These are phyloP conservation scores for Colletotrichum spaethianum DNA, from an alignment of 2,329 filamentous ascomycete species.

Conservation along the genomic window DNA sequence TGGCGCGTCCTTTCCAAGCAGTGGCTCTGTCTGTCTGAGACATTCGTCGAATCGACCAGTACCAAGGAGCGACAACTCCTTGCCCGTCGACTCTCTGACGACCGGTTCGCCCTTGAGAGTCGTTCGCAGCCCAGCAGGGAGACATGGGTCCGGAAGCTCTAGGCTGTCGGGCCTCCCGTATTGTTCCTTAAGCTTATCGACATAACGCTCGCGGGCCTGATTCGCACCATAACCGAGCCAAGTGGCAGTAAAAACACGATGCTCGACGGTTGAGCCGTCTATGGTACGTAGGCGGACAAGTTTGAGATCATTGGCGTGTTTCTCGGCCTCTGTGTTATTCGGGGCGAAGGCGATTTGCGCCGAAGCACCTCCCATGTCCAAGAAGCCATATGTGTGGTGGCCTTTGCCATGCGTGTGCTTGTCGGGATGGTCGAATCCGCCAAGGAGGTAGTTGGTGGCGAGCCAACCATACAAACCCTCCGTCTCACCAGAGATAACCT, in stretches of 20 bases:
- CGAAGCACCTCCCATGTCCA: conserved; percentile 98
- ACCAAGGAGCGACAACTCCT: conserved; percentile 75
- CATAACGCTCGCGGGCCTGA: conserved; percentile 87
- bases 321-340: conserved; percentile 89
- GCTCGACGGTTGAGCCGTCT: conserved; percentile 82
- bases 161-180: conserved; percentile 69
- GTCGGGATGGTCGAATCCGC: conserved; percentile 85
- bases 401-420: conserved; percentile 85
- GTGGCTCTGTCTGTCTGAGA: conserved; percentile 82
- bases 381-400: conserved; percentile 95
- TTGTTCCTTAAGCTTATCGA: conserved; percentile 80
- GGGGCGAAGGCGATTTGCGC: conserved; percentile 98
- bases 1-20: conserved; percentile 89
- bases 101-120: conserved; percentile 77
- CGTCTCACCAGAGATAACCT: conserved; percentile 95
- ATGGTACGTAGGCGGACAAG: conserved; percentile 87
- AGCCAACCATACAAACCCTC: conserved; percentile 98
- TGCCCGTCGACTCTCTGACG: conserved; percentile 50
- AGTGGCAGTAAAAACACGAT: conserved; percentile 93
- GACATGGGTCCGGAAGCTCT: conserved; percentile 91
- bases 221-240: conserved; percentile 99
- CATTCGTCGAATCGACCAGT: conserved; percentile 92
- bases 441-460: conserved; percentile 94
- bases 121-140: conserved; percentile 83
- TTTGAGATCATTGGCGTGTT: conserved; percentile 91